These are phyloP conservation scores for Rhizophora mangle DNA, from an alignment of 345 rosid species.

Conservation along the genomic window DNA sequence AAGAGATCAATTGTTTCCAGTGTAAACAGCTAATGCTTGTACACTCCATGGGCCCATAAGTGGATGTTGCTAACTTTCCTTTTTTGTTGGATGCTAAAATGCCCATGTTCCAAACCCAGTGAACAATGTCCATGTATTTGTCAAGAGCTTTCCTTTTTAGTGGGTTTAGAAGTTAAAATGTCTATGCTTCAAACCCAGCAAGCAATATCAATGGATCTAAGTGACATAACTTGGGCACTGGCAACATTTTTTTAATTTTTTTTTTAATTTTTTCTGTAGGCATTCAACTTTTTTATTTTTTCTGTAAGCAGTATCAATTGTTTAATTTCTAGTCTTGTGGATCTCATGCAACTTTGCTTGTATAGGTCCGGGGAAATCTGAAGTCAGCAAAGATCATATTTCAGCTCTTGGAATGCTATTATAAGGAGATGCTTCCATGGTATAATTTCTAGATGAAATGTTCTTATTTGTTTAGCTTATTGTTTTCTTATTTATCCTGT, in stretches of 20 bases:
- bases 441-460: conserved; percentile 34
- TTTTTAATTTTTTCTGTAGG: neutral
- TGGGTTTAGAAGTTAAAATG: neutral
- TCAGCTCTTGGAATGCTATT: conserved; percentile 73
- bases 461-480: conserved; percentile 13
- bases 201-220: conserved; percentile 6
- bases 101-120: neutral
- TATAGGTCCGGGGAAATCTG: conserved; percentile 55
- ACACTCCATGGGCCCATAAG: neutral
- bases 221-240: neutral
- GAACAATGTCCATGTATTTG: neutral
- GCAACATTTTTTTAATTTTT: neutral
- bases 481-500: conserved; percentile 4
- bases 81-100: neutral
- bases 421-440: conserved; percentile 71
- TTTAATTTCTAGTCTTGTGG: neutral
- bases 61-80: neutral
- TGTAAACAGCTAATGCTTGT: conserved; percentile 12
- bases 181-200: neutral
- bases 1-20: conserved; percentile 13
- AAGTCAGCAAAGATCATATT: conserved; percentile 41
- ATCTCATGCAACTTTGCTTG: conserved; percentile 18
- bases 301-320: neutral
- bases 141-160: too few relatives aligned
- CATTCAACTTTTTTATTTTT: neutral